phyloP scores from a whole-genome alignment of 176 grass and related monocot genomes.

The Carex kokanica region DNA sequence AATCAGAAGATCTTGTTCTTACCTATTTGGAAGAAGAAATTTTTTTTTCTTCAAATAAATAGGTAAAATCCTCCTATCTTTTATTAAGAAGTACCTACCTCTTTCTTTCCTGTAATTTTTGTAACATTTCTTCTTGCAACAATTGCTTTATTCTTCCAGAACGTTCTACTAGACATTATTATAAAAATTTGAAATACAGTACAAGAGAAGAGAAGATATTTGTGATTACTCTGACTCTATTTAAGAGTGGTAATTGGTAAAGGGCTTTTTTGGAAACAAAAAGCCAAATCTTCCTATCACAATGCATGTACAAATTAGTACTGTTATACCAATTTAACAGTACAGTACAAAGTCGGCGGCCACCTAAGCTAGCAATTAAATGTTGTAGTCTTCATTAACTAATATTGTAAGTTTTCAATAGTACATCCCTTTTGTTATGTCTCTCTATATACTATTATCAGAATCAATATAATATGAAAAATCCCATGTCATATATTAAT shows the following conservation, averaged over 20 bases:
- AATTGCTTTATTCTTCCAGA: neutral
- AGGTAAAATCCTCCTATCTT: neutral
- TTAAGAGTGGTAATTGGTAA: neutral
- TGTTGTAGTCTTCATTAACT: neutral
- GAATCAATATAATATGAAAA: neutral
- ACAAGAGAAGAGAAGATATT: neutral
- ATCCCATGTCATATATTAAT: neutral
- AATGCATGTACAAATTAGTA: neutral
- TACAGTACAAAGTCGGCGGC: neutral
- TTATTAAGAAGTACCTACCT: neutral
- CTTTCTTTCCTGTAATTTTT: neutral
- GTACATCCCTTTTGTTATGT: neutral
- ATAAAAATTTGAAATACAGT: neutral
- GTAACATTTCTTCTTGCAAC: neutral
- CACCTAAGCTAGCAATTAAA: neutral
- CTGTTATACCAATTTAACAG: neutral
- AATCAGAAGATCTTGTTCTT: neutral
- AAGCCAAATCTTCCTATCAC: no score
- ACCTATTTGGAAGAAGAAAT: neutral
- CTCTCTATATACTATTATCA: neutral
- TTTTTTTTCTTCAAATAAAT: neutral
- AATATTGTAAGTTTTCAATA: neutral
- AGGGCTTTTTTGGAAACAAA: neutral
- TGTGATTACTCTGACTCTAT: neutral
- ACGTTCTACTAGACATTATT: neutral